These are phyloP conservation scores for Solanum hybrid DNA, from an alignment of 305 asterid species.

Conservation along the genomic window DNA sequence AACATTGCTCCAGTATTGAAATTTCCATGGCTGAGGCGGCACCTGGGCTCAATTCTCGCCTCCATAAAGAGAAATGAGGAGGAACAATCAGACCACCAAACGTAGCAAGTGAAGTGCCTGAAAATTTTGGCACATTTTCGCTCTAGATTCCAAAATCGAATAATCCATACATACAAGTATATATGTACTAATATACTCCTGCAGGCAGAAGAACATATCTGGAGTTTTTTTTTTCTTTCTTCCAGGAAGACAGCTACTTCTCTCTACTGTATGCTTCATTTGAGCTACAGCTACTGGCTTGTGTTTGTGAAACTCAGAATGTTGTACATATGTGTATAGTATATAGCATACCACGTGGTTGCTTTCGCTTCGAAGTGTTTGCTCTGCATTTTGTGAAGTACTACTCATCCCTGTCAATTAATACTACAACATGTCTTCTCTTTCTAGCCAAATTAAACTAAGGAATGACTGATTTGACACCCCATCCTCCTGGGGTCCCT, in stretches of 20 bases:
- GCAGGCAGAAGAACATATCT: not conserved
- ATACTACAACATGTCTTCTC: not conserved
- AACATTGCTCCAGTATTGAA: conserved; percentile 25
- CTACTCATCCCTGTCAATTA: not conserved
- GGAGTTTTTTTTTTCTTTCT: not conserved
- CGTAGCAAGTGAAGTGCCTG: conserved; percentile 1
- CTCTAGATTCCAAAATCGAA: not conserved
- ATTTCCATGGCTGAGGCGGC: conserved; percentile 24
- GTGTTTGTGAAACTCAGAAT: not conserved
- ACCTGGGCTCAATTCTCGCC: conserved; percentile 36
- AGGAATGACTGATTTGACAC: not conserved
- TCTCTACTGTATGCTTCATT: not conserved
- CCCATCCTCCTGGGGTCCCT: not conserved
- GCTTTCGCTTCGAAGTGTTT: not conserved
- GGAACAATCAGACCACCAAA: conserved; percentile 16
- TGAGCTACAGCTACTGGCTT: not conserved
- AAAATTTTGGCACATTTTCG: not conserved
- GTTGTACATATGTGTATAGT: not conserved
- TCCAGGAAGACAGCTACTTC: not conserved
- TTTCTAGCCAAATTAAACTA: not conserved
- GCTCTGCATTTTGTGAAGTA: not conserved
- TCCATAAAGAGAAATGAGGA: conserved; percentile 24
- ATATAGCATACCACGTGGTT: not conserved
- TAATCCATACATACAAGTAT: not conserved
- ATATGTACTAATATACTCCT: not conserved